phyloP scores from a whole-genome alignment of 805 yeast species.

The Sugiyamaella americana region DNA sequence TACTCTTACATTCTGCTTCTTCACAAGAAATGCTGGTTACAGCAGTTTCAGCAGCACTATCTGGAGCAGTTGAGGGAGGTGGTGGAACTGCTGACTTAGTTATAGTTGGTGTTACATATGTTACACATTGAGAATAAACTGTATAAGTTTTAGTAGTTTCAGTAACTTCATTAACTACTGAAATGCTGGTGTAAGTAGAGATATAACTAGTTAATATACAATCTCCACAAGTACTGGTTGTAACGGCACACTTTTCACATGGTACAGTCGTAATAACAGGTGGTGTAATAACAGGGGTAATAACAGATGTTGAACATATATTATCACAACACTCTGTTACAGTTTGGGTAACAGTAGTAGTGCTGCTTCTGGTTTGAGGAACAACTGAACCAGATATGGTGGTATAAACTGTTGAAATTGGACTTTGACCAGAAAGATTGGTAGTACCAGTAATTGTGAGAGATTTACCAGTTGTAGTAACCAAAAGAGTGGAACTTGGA shows the following conservation, averaged over 20 bases:
- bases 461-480: no score
- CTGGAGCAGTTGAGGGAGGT: slow-evolving; percentile 6
- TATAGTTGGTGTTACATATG: slow-evolving; percentile 7
- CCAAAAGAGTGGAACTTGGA: no score
- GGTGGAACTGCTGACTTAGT: slow-evolving; percentile 5
- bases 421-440: no score
- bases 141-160: slow-evolving; percentile 14
- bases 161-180: no score
- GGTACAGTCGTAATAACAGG: slow-evolving; percentile 13
- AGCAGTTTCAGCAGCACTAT: slow-evolving; percentile 7
- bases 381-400: no score
- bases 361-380: no score
- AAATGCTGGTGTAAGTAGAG: slow-evolving; percentile 15
- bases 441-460: no score
- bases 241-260: slow-evolving; percentile 11
- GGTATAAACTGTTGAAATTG: no score
- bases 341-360: slow-evolving; percentile 21
- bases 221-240: slow-evolving; percentile 6
- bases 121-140: slow-evolving; percentile 18
- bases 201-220: slow-evolving; percentile 9
- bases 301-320: slow-evolving; percentile 12
- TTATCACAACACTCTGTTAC: slow-evolving; percentile 18
- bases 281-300: slow-evolving; percentile 11
- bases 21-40: no score
- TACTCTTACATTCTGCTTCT: no score